Evolutionary conservation across 1,284 basidiomycete genomes (phyloP), one percentile per base, ranked within the genome.

Genomic region (Sanguinoderma infundibulare): DNA sequence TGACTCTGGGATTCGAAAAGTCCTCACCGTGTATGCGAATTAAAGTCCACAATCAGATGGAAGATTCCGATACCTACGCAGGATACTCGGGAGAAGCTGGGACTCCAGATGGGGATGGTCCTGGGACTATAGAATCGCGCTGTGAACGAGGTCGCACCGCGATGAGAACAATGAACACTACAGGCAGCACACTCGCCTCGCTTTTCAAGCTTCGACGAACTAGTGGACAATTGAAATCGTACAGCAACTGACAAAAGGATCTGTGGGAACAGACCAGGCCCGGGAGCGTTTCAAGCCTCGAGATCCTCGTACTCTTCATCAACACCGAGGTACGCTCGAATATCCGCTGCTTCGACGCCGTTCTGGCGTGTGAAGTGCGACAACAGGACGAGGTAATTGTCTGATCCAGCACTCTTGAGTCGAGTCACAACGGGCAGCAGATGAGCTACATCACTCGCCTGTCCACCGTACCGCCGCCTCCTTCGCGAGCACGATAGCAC

Each of bases 401-500:
- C 73, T 74, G 44, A 32, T 24, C 12, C 5, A n/a, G 34, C 28
- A 34, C 22, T 6, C 24, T 5, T 46, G 24, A 46, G 32, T 22
- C 15, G 8, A 20, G n/a, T 28, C 26, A 12, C 34, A 15, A 4
- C 20, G 9, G 12, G 12, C 32, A 55, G 34, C 28, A 28, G 10
- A 20, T 3, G 9, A 22, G n/a, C 46, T 32, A n/a, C 30, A 38
- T 24, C n/a, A 69, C 85, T 62, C 68, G 95, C 94, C 94, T 47
- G 94, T 96, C 92, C 94, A 95, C 10, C 93, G 85, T 36, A 89
- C 73, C 7, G 90, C 85, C 3, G 92, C 93, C 69, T 94, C 91
- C 63, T 89, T 91, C 6, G 91, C 92, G 4, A 95, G 79, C 39
- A 83, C 81, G 8, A 87, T 80, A 0, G 88, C 92, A 44, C 87